phyloP scores from a whole-genome alignment of 2,329 filamentous ascomycete species.

The Fusarium veterinarium region DNA sequence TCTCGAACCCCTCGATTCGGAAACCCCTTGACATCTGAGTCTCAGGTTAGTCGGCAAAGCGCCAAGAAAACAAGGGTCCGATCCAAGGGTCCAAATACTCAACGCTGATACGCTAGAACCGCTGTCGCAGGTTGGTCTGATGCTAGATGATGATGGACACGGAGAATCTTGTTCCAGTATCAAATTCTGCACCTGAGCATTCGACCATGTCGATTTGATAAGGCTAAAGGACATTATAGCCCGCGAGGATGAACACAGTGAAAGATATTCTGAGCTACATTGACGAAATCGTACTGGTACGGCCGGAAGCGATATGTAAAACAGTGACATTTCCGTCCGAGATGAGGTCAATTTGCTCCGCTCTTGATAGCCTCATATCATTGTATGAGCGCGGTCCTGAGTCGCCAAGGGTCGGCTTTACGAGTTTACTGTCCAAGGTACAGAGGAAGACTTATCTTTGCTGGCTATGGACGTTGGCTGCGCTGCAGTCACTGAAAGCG shows the following conservation, averaged over 20 bases:
- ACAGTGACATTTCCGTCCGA: conserved; percentile 31
- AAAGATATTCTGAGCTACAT: conserved; percentile 20
- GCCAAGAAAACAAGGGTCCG: conserved; percentile 25
- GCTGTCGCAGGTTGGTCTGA: conserved; percentile 44
- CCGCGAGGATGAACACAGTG: conserved; percentile 22
- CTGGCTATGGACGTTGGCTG: neutral
- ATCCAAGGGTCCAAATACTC: conserved; percentile 21
- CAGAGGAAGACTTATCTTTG: neutral
- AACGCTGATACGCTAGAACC: conserved; percentile 36
- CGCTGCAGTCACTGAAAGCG: conserved; percentile 1
- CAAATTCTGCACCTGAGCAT: conserved; percentile 32
- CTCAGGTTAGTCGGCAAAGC: conserved; percentile 43
- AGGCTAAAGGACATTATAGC: conserved; percentile 1
- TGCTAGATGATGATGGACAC: conserved; percentile 39
- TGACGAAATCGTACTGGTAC: conserved; percentile 28
- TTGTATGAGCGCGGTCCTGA: conserved; percentile 13
- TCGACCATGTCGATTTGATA: conserved; percentile 27
- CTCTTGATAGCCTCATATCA: conserved; percentile 19
- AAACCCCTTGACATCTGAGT: conserved; percentile 33
- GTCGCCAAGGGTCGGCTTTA: conserved; percentile 5
- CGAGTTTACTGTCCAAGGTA: neutral
- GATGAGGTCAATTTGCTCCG: conserved; percentile 30
- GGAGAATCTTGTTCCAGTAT: conserved; percentile 42
- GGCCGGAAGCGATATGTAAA: conserved; percentile 34
- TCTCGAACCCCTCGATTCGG: conserved; percentile 25